Evolutionary conservation across 2,329 filamentous ascomycete genomes (phyloP).

Genomic region (Cladosporium colombiae): DNA sequence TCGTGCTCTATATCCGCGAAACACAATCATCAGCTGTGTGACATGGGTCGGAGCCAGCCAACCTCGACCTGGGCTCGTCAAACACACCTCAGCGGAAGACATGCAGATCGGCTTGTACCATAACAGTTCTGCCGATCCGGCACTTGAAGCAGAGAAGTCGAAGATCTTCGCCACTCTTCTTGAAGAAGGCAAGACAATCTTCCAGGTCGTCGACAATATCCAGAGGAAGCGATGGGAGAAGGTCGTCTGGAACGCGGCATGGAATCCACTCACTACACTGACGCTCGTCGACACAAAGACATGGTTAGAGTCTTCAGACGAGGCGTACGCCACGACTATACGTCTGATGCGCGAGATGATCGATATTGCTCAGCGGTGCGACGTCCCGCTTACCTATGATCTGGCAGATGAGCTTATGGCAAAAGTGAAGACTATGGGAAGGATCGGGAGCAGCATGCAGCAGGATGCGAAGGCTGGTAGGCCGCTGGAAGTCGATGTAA

Average conservation of each 20-base stretch:
- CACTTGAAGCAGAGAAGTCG: slow-evolving; percentile 42
- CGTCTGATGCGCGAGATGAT: slow-evolving; percentile 49
- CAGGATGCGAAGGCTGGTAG: slow-evolving; percentile 44
- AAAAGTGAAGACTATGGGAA: slow-evolving; percentile 42
- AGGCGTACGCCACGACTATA: slow-evolving; percentile 42
- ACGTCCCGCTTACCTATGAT: slow-evolving; percentile 40
- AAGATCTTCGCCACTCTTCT: slow-evolving; percentile 48
- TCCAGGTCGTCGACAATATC: slow-evolving; percentile 54
- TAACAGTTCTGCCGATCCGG: slow-evolving; percentile 36
- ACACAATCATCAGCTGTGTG: slow-evolving; percentile 58
- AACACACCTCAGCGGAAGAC: slow-evolving; percentile 55
- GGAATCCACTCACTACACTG: slow-evolving; percentile 55
- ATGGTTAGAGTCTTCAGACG: slow-evolving; percentile 44
- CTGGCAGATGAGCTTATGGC: slow-evolving; percentile 43
- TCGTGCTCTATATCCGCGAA: slow-evolving; percentile 48
- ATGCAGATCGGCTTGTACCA: slow-evolving; percentile 58
- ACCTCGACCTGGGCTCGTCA: slow-evolving; percentile 49
- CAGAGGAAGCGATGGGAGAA: slow-evolving; percentile 62
- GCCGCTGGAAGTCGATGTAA: slow-evolving; percentile 51
- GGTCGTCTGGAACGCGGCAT: slow-evolving; percentile 61
- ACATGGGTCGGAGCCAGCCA: slow-evolving; percentile 58
- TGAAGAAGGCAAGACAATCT: slow-evolving; percentile 45
- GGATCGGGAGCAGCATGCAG: slow-evolving; percentile 49
- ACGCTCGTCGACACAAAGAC: slow-evolving; percentile 45
- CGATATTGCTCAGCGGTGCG: slow-evolving; percentile 41